Evolutionary conservation across 305 asterid genomes (phyloP), one percentile per base, ranked within the genome.

Genomic region (Solanum hybrid): DNA sequence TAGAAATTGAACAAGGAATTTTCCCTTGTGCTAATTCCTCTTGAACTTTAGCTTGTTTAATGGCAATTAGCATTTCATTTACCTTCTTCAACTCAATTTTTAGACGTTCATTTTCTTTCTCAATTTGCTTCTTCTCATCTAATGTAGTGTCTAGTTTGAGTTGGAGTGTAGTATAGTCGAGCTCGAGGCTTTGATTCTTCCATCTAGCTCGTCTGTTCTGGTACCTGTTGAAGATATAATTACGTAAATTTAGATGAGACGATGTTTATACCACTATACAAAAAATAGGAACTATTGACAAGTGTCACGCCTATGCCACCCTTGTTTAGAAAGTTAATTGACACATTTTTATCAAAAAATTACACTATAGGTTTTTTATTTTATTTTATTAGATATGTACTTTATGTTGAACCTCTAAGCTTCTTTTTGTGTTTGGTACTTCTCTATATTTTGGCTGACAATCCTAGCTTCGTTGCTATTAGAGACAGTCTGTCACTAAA

Each of bases 181-280:
- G 75, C 86, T 96, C 98, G 0, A 97, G 94, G 88, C 95, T 93
- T 88, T 96, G 97, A 29, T 88, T 94, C 94, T 94, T 97, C 93
- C 94, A 93, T 1, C 99, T 91, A 1, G 98, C 98, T 6, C 98
- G 92, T 90, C 90, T 94, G 90, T 97, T 97, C 42, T 96, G 98
- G 87, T 95, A 95, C 73, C 87, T 82, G 38, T 45, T 6, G 10
- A 29, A 29, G 7, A 45, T 0, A 45, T 82, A 82, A 45, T 82
- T 42, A 82, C 11, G 4, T 82, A 13, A 81, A 37, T 80, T 24
- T 17, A 82, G 1, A 42, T 82, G 27, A 42, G 1, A 5, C 2
- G 7, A 17, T 2, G 17, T 4, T 15, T 17, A 4, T 19, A 0
- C 1, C 29, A 19, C 45, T 9, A 77, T 4, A 77, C 12, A 77